Base-by-base conservation (phyloP, 1,284 basidiomycete species). In the Papiliotrema nemorosa region DNA sequence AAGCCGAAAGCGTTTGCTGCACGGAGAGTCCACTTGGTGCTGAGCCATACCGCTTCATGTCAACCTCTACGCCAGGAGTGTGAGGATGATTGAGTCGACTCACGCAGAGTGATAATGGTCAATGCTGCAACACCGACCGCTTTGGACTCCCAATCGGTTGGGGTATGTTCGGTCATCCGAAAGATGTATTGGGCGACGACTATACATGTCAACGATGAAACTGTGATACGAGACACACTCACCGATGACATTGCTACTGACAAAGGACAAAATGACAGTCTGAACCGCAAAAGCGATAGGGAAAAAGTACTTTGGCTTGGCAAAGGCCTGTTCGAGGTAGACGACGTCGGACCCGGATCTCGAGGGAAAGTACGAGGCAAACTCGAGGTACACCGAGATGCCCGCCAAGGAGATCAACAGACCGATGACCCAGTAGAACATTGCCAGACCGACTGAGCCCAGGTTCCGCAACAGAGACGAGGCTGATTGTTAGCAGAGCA, bases 261-360 rank as follows among this genome's bases (percentile, higher is more conserved):
- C 29, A 16, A 20, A 44, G 12, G 22, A 20, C 29, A 44, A 31
- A 10, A 33, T 6, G 18, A 44, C 10, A 9, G 43, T n/a, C 22
- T 44, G 26, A 9, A 20, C 43, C 18, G 43, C 33, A 25, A 26
- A 44, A 10, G 26, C 27, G 31, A 20, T 31, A 10, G 43, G 24
- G 27, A 25, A 20, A n/a, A 44, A 22, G 16, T 26, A 22, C 25
- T 31, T 16, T 3, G 43, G 43, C 22, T 35, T n/a, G 16, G 24
- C 20, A 31, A 34, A 44, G 16, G 26, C 43, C 14, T 26, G 26
- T 22, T 44, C 43, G 43, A 44, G 43, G 21, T 44, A 44, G 43
- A 26, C 26, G 22, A 26, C 26, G 29, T 44, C 43, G 13, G 29
- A n/a, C 5, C 43, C 43, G 10, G 24, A 26, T 9, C 43, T 20